Percentiles rank a stretch among this genome's conserved stretches.
Conservation (phyloP, 305 asterid genomes). For the Fraxinus dipetala region DNA sequence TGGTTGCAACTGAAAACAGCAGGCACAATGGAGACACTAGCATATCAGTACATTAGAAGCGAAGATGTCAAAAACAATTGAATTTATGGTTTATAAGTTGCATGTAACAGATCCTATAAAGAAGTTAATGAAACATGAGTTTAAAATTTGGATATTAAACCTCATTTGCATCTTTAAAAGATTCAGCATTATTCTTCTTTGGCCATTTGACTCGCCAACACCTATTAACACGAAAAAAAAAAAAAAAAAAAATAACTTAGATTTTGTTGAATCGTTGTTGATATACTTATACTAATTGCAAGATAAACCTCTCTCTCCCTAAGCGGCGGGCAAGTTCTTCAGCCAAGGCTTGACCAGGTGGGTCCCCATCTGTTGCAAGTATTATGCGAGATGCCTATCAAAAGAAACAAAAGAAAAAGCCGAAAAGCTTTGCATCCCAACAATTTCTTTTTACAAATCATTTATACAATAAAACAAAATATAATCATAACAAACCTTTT, state of each 20-base stretch:
- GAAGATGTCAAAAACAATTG: not conserved
- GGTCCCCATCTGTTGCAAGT: conserved; percentile 92
- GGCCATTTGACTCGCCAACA: conserved; percentile 99
- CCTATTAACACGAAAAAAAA: conserved; percentile 40
- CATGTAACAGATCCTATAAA: not conserved
- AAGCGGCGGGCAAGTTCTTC: conserved; percentile 97
- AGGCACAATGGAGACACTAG: not conserved
- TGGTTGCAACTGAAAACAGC: not conserved
- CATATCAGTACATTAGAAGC: not conserved
- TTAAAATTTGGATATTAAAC: conserved; percentile 33
- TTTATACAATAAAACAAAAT: not conserved
- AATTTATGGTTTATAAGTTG: not conserved
- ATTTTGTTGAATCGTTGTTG: not conserved
- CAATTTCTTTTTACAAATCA: conserved; percentile 19
- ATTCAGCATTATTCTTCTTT: conserved; percentile 51
- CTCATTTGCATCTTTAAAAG: conserved; percentile 95
- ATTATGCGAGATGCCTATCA: conserved; percentile 87
- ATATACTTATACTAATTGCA: conserved; percentile 1
- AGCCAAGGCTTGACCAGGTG: conserved; percentile 94
- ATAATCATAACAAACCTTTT: conserved; percentile 47
- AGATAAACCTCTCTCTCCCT: conserved; percentile 81
- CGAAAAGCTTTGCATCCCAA: conserved; percentile 20
- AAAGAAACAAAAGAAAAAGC: conserved; percentile 12
- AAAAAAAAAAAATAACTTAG: conserved; percentile 25
- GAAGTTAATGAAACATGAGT: not conserved